Evolutionary conservation across 179 eudicot species (phyloP).

Genomic region (Beta corolliflora): DNA sequence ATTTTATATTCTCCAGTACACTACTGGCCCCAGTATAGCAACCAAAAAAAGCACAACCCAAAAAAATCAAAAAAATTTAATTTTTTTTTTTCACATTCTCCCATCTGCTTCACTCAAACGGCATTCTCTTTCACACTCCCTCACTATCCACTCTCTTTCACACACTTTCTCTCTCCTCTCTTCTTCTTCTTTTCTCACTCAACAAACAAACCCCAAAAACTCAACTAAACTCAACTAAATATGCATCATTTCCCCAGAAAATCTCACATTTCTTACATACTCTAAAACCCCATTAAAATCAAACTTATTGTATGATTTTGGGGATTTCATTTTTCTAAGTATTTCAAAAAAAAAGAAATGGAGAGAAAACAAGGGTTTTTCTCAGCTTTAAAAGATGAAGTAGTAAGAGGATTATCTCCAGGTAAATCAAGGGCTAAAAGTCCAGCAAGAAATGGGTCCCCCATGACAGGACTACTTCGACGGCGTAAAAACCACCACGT

Average conservation of each 20-base stretch:
- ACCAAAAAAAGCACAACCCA: constrained; percentile 15
- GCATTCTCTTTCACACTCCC: constrained; percentile 39
- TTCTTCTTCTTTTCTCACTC: constrained; percentile 2
- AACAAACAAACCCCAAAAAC: background rate
- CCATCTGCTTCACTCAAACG: constrained; percentile 45
- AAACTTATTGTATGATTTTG: background rate
- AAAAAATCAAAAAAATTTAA: background rate
- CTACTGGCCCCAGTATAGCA: too few species aligned
- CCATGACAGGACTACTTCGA: constrained; percentile 64
- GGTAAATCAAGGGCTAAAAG: constrained; percentile 62
- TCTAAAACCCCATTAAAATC: background rate
- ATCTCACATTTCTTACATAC: background rate
- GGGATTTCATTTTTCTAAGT: background rate
- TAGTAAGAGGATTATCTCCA: constrained; percentile 80
- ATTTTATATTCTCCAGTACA: too few species aligned
- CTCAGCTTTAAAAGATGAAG: constrained; percentile 70
- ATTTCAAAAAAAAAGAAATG: constrained; percentile 32
- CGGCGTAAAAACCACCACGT: constrained; percentile 47
- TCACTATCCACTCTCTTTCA: constrained; percentile 8
- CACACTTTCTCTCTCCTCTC: constrained; percentile 15
- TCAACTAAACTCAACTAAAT: background rate
- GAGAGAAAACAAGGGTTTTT: constrained; percentile 82
- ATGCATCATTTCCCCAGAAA: background rate
- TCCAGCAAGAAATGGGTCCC: constrained; percentile 54
- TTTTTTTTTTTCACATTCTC: constrained; percentile 26